Evolutionary conservation across 805 yeast species (phyloP).

Genomic region (Yarrowia bubula): DNA sequence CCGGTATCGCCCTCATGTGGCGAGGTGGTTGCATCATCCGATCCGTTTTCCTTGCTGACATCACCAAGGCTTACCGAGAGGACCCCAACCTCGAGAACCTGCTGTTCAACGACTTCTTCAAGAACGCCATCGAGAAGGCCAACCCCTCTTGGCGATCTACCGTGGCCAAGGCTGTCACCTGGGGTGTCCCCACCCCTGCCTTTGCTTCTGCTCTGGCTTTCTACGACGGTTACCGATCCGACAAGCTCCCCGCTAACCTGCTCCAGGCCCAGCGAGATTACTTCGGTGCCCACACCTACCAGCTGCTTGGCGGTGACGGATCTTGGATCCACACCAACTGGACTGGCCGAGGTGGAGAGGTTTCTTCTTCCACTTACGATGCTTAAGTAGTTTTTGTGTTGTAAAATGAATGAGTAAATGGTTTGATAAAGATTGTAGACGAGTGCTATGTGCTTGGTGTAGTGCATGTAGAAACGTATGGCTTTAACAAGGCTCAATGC

Average conservation of each 20-base stretch:
- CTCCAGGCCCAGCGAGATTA: conserved; percentile 99
- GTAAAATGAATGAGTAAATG: conserved; percentile 21
- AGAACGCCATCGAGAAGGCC: conserved; percentile 86
- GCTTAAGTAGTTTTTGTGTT: conserved; percentile 52
- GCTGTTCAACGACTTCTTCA: conserved; percentile 93
- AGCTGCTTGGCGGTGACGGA: conserved; percentile 78
- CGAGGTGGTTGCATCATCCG: conserved; percentile 99
- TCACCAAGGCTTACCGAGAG: conserved; percentile 93
- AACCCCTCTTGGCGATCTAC: conserved; percentile 94
- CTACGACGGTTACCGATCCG: conserved; percentile 99
- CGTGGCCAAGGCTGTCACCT: conserved; percentile 68
- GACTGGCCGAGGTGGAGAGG: conserved; percentile 99
- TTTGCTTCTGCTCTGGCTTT: conserved; percentile 94
- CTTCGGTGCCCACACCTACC: conserved; percentile 99
- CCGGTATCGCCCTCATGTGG: conserved; percentile 99
- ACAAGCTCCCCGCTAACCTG: conserved; percentile 92
- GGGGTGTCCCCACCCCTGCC: conserved; percentile 97
- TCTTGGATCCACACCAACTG: conserved; percentile 94
- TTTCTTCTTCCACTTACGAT: conserved; percentile 89
- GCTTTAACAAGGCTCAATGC: too few relatives aligned
- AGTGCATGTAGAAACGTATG: too few relatives aligned
- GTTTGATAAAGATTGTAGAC: neutral
- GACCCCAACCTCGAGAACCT: conserved; percentile 92
- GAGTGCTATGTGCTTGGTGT: too few relatives aligned
- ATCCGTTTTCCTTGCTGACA: conserved; percentile 96